Percentiles rank a stretch among this genome's conserved stretches.
Evolutionary conservation across 257 asterid species (phyloP).

Genomic region (Agastache rugosa): DNA sequence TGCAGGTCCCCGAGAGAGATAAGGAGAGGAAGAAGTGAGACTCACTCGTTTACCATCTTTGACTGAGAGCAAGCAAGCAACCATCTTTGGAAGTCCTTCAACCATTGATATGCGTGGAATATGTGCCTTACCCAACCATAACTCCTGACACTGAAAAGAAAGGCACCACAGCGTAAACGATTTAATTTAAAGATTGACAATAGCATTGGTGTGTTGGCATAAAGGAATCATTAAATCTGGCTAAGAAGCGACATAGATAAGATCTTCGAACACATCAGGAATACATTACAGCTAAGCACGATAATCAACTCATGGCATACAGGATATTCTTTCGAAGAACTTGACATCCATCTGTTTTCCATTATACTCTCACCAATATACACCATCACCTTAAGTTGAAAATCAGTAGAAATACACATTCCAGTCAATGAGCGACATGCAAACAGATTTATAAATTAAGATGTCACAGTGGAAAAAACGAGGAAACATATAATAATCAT

Average conservation of each 20-base stretch:
- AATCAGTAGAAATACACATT: not conserved
- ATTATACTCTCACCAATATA: not conserved
- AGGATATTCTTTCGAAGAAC: not conserved
- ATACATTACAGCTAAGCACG: conserved; percentile 11
- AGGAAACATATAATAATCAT: not conserved
- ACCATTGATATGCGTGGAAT: conserved; percentile 70
- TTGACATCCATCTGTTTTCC: not conserved
- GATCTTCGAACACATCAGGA: not conserved
- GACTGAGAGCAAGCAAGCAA: conserved; percentile 62
- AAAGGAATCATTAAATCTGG: not conserved
- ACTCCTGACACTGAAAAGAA: conserved; percentile 66
- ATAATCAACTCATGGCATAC: not conserved
- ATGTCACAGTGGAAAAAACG: not conserved
- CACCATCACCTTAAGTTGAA: not conserved
- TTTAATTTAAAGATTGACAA: not conserved
- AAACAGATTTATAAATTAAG: not conserved
- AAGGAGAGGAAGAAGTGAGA: conserved; percentile 23
- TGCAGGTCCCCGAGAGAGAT: not conserved
- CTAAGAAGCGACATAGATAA: not conserved
- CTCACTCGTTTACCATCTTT: conserved; percentile 80
- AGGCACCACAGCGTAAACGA: not conserved
- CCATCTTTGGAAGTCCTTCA: conserved; percentile 59
- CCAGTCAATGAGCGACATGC: not conserved
- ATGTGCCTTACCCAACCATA: conserved; percentile 83
- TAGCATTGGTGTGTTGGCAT: not conserved